These are phyloP conservation scores for Wickerhamomyces bovis DNA, from an alignment of 805 yeast species.

Conservation along the genomic window DNA sequence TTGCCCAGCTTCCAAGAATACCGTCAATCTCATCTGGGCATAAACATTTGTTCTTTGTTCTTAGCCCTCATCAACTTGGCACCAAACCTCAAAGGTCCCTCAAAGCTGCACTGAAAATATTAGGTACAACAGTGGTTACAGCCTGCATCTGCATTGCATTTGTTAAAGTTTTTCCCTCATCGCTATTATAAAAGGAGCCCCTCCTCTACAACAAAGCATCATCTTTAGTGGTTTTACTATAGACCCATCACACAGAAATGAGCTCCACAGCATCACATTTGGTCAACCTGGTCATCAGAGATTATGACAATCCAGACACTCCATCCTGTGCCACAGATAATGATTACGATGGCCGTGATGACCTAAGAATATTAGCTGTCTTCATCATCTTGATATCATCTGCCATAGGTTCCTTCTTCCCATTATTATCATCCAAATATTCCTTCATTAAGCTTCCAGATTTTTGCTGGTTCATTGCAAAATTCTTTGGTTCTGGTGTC, in stretches of 20 bases:
- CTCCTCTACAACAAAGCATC: constrained; percentile 15
- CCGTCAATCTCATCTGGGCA: too few relatives aligned
- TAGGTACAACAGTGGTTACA: not conserved
- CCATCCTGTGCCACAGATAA: constrained; percentile 35
- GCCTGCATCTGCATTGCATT: not conserved
- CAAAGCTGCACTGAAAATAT: not conserved
- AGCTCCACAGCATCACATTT: constrained; percentile 5
- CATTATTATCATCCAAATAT: constrained; percentile 52
- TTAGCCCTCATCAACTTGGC: too few relatives aligned
- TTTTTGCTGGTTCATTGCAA: constrained; percentile 61
- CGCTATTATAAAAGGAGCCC: not conserved
- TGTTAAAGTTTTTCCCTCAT: not conserved
- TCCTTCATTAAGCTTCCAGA: constrained; percentile 54
- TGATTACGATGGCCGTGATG: constrained; percentile 37
- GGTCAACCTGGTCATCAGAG: constrained; percentile 14
- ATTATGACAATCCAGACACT: constrained; percentile 11
- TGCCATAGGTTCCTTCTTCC: constrained; percentile 54
- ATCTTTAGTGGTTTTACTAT: too few relatives aligned
- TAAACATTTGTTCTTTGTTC: too few relatives aligned
- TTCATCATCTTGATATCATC: constrained; percentile 59
- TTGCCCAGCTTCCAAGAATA: too few relatives aligned
- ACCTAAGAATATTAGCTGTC: constrained; percentile 50
- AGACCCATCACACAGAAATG: constrained; percentile 43
- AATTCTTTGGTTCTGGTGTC: constrained; percentile 80
- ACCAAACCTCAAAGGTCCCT: not conserved